Base-by-base conservation (phyloP, 257 asterid species). In the Solanum phureja region DNA sequence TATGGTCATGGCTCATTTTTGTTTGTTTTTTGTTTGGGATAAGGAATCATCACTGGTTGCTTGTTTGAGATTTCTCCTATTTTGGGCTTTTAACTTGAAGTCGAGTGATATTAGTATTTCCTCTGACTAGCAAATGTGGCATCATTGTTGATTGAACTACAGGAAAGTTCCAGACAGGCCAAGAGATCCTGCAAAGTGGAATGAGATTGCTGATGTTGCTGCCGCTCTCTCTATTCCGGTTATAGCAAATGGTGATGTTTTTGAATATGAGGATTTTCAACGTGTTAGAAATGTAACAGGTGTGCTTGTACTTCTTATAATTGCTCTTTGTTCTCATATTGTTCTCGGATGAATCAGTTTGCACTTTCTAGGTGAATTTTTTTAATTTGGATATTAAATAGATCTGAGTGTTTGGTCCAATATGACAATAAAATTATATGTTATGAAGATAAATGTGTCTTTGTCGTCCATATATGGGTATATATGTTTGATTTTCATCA, bases 161-260 rank as follows among this genome's bases (percentile, higher is more conserved):
- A 96, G 99, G 94, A 93, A 91, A 92, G 98, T 96, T 60, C 94
- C 96, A 33, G 99, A 96, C 85, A 95, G 99, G 92, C 99, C 99
- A 84, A 94, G 98, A 91, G 99, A 96, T 92, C 98, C 98, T 62
- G 98, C 99, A 34, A 94, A 95, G 91, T 96, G 98, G 99, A 76
- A 87, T 90, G 98, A 94, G 88, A 95, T 96, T 87, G 98, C 98
- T 62, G 98, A 95, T 86, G 98, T 96, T 76, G 98, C 94, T 31
- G 92, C 97, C 74, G 95, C 98, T 84, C 92, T 96, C 86, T 93
- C 98, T 73, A 93, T 96, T 79, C 98, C 99, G 9, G 99, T 96
- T 87, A 96, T 95, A 83, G 98, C 98, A 83, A 96, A 96, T 91
- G 98, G 99, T 35, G 99, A 96, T 90, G 98, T 95, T 42, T 95